Evolutionary conservation across 805 yeast species (phyloP), one percentile per base, ranked within the genome.

Genomic region (Saccharomycopsis sp.): DNA sequence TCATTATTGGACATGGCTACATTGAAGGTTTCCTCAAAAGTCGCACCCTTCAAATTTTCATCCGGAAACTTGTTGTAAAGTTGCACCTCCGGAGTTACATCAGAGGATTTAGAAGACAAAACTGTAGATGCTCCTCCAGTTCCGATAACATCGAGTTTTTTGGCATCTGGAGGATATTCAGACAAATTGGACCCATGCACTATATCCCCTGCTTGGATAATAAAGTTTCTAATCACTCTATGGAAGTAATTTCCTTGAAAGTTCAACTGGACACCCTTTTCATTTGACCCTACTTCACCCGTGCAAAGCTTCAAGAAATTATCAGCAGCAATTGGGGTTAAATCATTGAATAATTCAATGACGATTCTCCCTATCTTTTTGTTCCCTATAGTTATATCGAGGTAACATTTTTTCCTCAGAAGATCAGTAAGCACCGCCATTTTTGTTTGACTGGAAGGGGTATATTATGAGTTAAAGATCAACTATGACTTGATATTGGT

Each of bases 181-280:
- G 56, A 55, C 7, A 60, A 55, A 1, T 60, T 64, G 2, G 73
- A 69, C 7, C 82, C 82, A 66, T 74, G 69, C 0, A 70, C 67
- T 1, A 79, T 66, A 66, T 85, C 89, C 47, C 92, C 92, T 2
- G 82, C 84, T 68, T 86, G 92, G 17, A 87, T 71, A 75, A 86
- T 81, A 66, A 87, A 87, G 67, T 84, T 87, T 66, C 80, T 83
- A 55, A 87, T 74, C 1, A 85, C 81, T 57, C 89, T 73, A 64
- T 85, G 87, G 68, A 88, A 85, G 47, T 69, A 72, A 47, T 78
- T 80, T 20, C 73, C 68, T 60, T 77, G 73, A 58, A 74, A 80
- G 1, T 74, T 64, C 17, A 77, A 64, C 3, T 54, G 56, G 17
- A 62, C 60, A 3, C 68, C 71, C 3, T 62, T 59, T 17, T 56